phyloP scores from a whole-genome alignment of 2,329 filamentous ascomycete genomes.

The Fusarium globosum region DNA sequence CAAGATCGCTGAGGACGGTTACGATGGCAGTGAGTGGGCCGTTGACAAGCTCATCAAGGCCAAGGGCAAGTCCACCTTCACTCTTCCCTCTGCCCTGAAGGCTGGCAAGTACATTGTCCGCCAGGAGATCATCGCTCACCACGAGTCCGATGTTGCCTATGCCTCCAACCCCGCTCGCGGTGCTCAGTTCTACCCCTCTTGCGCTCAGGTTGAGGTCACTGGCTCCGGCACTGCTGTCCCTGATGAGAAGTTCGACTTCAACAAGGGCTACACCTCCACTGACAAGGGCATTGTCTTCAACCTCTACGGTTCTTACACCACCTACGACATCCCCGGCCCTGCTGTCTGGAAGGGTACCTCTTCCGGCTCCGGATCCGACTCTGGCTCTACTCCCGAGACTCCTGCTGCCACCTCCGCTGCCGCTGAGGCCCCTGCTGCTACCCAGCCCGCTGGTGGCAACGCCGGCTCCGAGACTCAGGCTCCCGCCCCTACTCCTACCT shows the following conservation, averaged over 20 bases:
- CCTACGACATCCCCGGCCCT: conserved; percentile 52
- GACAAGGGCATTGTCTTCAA: conserved; percentile 70
- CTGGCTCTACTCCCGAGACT: conserved; percentile 9
- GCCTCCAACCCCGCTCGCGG: conserved; percentile 48
- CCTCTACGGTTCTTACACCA: conserved; percentile 59
- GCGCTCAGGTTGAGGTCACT: conserved; percentile 70
- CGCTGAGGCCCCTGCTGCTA: conserved; percentile 23
- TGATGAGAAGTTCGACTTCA: conserved; percentile 57
- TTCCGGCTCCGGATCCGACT: conserved; percentile 26
- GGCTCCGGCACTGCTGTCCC: conserved; percentile 57
- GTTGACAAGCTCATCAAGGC: conserved; percentile 57
- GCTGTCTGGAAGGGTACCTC: conserved; percentile 45
- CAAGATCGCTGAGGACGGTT: conserved; percentile 54
- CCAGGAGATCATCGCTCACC: conserved; percentile 66
- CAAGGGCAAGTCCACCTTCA: conserved; percentile 61
- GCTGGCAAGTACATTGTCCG: conserved; percentile 65
- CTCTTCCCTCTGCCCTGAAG: conserved; percentile 57
- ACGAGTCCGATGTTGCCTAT: conserved; percentile 55
- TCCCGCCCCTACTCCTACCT: conserved; percentile 36
- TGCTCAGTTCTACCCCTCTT: conserved; percentile 63
- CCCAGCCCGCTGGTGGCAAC: conserved; percentile 29
- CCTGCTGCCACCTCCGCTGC: conserved; percentile 32
- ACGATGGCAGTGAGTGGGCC: conserved; percentile 56
- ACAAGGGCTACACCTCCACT: conserved; percentile 65
- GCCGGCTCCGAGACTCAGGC: neutral